phyloP scores from a whole-genome alignment of 2,329 filamentous ascomycete species.

The Bipolaris sorokiniana region DNA sequence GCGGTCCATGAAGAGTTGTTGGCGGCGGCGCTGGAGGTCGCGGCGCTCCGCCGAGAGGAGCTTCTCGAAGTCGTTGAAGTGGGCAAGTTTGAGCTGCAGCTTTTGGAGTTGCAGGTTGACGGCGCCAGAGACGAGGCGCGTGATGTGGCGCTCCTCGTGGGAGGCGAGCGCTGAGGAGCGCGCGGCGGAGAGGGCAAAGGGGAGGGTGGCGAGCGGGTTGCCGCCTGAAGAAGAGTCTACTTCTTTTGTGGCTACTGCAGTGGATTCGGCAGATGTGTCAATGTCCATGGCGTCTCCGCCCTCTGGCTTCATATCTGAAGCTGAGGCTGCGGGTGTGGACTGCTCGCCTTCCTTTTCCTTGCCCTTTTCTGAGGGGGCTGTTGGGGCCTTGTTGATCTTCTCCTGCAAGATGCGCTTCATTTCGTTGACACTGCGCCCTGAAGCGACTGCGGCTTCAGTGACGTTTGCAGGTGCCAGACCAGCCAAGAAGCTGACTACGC shows the following conservation, averaged over 20 bases:
- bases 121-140: constrained; percentile 85
- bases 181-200: constrained; percentile 83
- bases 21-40: constrained; percentile 87
- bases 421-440: constrained; percentile 83
- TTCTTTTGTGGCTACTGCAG: constrained; percentile 42
- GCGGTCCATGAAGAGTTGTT: constrained; percentile 92
- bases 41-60: constrained; percentile 89
- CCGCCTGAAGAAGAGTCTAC: constrained; percentile 17
- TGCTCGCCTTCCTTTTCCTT: constrained; percentile 67
- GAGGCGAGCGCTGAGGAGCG: constrained; percentile 88
- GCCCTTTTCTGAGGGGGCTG: constrained; percentile 55
- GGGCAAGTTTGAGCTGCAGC: constrained; percentile 91
- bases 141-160: constrained; percentile 96
- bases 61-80: constrained; percentile 95
- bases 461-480: constrained; percentile 88
- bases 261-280: constrained; percentile 57
- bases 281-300: constrained; percentile 65
- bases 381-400: constrained; percentile 70
- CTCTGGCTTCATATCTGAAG: constrained; percentile 60
- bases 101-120: constrained; percentile 96
- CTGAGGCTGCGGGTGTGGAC: constrained; percentile 50
- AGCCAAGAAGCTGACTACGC: constrained; percentile 91
- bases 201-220: constrained; percentile 71
- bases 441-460: constrained; percentile 76
- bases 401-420: constrained; percentile 80